These are phyloP conservation scores for Cokeromyces recurvatus DNA, from an alignment of 371 early-diverging fungal genomes.

Conservation along the genomic window DNA sequence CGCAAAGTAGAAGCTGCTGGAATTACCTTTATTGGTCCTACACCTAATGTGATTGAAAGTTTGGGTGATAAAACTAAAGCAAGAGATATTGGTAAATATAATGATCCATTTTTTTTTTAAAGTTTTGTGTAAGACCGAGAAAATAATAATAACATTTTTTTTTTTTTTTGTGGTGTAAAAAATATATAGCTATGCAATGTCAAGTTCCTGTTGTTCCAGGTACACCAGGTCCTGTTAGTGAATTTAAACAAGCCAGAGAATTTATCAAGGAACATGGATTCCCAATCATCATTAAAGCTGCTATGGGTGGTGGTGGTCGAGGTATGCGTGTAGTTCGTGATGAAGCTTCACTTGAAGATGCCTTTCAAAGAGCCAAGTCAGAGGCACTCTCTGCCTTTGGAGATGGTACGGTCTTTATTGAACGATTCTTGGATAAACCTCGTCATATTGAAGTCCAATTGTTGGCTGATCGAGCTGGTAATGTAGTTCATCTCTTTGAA, in stretches of 20 bases:
- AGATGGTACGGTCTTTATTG: conserved; percentile 91
- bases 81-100: conserved; percentile 66
- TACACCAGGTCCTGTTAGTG: conserved; percentile 79
- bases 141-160: conserved; percentile 3
- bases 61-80: conserved; percentile 95
- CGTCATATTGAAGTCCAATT: conserved; percentile 96
- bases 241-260: conserved; percentile 56
- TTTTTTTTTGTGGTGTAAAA: too few species aligned
- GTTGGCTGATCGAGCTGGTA: conserved; percentile 84
- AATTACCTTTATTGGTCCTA: conserved; percentile 91
- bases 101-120: too few species aligned
- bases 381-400: conserved; percentile 92
- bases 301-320: conserved; percentile 98
- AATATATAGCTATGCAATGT: conserved; percentile 63
- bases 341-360: conserved; percentile 53
- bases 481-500: conserved; percentile 85
- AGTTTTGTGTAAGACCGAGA: too few species aligned
- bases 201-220: conserved; percentile 83
- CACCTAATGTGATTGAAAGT: conserved; percentile 77
- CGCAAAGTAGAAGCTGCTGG: conserved; percentile 83
- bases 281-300: conserved; percentile 95
- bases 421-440: conserved; percentile 87
- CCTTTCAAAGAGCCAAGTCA: conserved; percentile 79
- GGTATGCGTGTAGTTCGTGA: conserved; percentile 92
- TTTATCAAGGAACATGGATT: conserved; percentile 81